Base-by-base conservation (phyloP, 768 basidiomycete genomes). In the Podaxis pistillaris region DNA sequence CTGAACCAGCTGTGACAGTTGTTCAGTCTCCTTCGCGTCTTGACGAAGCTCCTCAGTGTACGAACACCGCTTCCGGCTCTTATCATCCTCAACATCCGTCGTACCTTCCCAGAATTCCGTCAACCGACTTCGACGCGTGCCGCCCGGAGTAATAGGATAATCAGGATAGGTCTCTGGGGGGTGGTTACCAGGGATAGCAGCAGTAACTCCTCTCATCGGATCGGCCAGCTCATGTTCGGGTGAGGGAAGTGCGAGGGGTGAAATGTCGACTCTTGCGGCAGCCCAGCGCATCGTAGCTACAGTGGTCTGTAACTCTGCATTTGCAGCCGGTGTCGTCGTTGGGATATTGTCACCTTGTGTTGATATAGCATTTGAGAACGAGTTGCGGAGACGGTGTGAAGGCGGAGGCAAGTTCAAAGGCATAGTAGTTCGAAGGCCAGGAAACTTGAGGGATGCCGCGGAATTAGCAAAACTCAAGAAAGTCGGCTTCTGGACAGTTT, bases 201-300 rank as follows among this genome's bases (percentile, higher is more conserved):
- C 80, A 8, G 82, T 87, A 22, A 89, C 82, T 37, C 86, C 86
- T 40, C 91, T 86, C 86, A 97, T 88, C 0, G 95, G 95, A 74
- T 97, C 95, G 9, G 89, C 89, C 26, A 96, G 83, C 70, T 97
- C 95, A 67, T 91, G 88, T 70, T 98, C 95, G 0, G 95, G 95
- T 11, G 90, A 93, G 1, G 95, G 94, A 0, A 96, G 81, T 0
- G 92, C 88, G 26, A 98, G 80, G 0, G 95, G 95, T 0, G 93
- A 88, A 59, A 98, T 86, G 67, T 92, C 86, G 9, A 93, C 87
- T 24, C 89, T 81, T 9, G 90, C 85, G 2, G 88, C 92, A n/a
- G 93, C 93, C 83, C 87, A 88, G 40, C 93, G 89, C 76, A 95
- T 86, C 1, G 93, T 87, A 0, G 93, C 93, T 0, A 91, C 92